Evolutionary conservation across 2,329 filamentous ascomycete species (phyloP).

Genomic region (Alternaria sp.): DNA sequence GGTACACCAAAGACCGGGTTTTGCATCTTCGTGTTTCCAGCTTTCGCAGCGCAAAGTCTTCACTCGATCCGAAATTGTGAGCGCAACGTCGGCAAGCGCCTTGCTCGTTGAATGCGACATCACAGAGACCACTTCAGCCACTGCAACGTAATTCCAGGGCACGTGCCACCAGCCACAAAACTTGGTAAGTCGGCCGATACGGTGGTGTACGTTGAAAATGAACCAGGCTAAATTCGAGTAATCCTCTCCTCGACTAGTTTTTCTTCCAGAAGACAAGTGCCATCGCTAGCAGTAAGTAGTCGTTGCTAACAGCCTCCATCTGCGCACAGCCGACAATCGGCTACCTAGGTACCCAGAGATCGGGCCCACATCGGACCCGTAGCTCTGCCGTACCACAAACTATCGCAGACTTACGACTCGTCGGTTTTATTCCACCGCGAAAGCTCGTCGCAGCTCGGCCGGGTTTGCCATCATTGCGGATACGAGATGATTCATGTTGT

Average conservation of each 20-base stretch:
- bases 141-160: not conserved
- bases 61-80: not conserved
- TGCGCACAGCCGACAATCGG: not conserved
- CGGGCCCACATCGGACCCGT: not conserved
- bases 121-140: not conserved
- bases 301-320: not conserved
- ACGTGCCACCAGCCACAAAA: not conserved
- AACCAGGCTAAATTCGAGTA: not conserved
- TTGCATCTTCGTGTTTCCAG: not conserved
- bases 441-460: not conserved
- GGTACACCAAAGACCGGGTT: not conserved
- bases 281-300: not conserved
- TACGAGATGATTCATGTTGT: not conserved
- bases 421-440: not conserved
- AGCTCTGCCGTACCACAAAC: not conserved
- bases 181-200: not conserved
- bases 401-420: not conserved
- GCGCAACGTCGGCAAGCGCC: not conserved
- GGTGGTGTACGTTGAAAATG: not conserved
- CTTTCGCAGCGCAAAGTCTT: not conserved
- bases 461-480: not conserved
- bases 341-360: not conserved
- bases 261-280: not conserved
- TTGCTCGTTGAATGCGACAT: not conserved
- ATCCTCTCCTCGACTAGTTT: not conserved